A percentile compares a stretch with the other conserved stretches of the same genome.
These are phyloP conservation scores for Erodium trifolium DNA, from an alignment of 441 rosid species.

Conservation along the genomic window DNA sequence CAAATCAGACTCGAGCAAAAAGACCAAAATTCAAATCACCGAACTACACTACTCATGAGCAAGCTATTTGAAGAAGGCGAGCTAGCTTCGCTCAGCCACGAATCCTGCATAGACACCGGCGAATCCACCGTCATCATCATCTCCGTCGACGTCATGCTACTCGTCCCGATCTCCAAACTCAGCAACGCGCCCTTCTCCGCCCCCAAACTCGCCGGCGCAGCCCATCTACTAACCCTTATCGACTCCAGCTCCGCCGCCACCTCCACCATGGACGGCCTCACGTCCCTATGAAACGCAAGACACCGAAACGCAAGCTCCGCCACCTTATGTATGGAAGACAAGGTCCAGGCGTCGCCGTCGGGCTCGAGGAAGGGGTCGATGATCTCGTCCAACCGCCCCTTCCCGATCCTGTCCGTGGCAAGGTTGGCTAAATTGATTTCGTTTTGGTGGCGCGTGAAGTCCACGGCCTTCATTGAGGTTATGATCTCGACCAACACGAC, in stretches of 20 bases:
- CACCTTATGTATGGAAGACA: conserved; percentile 49
- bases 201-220: conserved; percentile 22
- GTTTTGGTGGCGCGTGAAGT: conserved; percentile 52
- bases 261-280: conserved; percentile 82
- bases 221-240: conserved; percentile 36
- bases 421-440: conserved; percentile 77
- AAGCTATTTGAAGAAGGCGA: conserved; percentile 40
- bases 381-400: conserved; percentile 53
- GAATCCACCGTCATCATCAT: conserved; percentile 24
- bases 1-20: too few relatives aligned
- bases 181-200: conserved; percentile 11
- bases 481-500: conserved; percentile 82
- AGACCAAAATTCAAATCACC: conserved; percentile 14
- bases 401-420: conserved; percentile 58
- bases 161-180: conserved; percentile 11
- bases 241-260: conserved; percentile 69
- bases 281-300: conserved; percentile 66
- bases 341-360: conserved; percentile 47
- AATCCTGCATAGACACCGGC: conserved; percentile 34
- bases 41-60: conserved; percentile 19
- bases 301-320: conserved; percentile 82
- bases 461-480: conserved; percentile 68
- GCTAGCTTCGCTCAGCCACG: conserved; percentile 46
- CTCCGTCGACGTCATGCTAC: conserved; percentile 21
- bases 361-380: conserved; percentile 58